Evolutionary conservation across 768 basidiomycete genomes (phyloP), one percentile per base, ranked within the genome.

Genomic region (Gloeophyllum trabeum): DNA sequence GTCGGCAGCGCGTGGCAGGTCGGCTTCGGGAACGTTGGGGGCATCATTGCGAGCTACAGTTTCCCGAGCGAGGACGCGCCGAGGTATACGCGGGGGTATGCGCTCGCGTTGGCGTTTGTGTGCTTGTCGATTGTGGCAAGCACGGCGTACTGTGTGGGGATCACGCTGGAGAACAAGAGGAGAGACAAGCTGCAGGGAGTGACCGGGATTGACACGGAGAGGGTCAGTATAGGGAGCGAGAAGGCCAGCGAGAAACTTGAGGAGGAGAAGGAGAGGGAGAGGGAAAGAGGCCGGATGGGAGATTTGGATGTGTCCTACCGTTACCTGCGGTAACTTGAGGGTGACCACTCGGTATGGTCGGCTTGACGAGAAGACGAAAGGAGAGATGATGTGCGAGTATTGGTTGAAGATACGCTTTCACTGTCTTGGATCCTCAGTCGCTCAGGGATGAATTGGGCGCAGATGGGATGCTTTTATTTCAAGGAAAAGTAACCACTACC

Each of bases 1-100:
- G 49, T 57, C 10, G 54, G 53, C 16, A 54, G 50, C 14, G 56
- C 51, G 13, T 57, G 46, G 46, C 56, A 57, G 28, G 45, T 57
- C 22, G 56, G 56, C 6, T 57, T 57, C 43, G 56, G 54, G 2
- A 57, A 57, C 43, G 49, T 55, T 41, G 56, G 56, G 34, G 56
- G 54, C 19, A 54, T 57, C 50, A 51, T 57, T 44, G 50, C 56
- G 26, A 45, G 47, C 28, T 57, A 52, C 43, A 28, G 52, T 21
- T 57, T 57, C 56, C 54, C 54, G 43, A 41, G 52, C 6, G 48
- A 52, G 35, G 54, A 57, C 42, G 56, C 56, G 30, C 51, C 54
- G 12, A 45, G 50, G 19, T 57, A 54, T 46, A 52, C 47, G 35
- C 26, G 46, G 5, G 56, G 56, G 24, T 57, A 57, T 48, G 46